These are phyloP conservation scores for Leucocoprinus birnbaumii DNA, from an alignment of 768 basidiomycete genomes.

Conservation along the genomic window DNA sequence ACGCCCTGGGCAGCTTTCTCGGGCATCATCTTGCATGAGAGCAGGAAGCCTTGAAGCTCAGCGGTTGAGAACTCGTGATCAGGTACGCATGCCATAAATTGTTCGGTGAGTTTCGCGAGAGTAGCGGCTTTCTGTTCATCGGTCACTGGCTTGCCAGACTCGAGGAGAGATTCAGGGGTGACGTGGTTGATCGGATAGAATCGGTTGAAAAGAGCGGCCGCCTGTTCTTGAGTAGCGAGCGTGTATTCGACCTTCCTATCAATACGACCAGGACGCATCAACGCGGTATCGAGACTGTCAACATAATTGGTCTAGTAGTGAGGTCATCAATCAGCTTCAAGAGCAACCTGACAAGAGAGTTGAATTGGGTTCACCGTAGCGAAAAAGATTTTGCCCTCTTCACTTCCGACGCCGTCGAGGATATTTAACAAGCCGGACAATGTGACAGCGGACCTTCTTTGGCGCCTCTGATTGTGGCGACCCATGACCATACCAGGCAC, in stretches of 20 bases:
- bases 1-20: conserved; percentile 28
- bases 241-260: conserved; percentile 52
- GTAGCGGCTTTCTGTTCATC: conserved; percentile 5
- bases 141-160: conserved; percentile 13
- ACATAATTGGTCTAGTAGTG: conserved; percentile 46
- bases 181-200: conserved; percentile 42
- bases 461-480: conserved; percentile 3
- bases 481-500: background rate
- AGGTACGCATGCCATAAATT: conserved; percentile 43
- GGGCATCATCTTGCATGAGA: conserved; percentile 40
- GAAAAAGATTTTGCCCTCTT: conserved; percentile 61
- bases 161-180: conserved; percentile 12
- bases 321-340: background rate
- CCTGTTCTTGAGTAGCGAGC: conserved; percentile 43
- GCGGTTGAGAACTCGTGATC: conserved; percentile 52
- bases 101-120: conserved; percentile 30
- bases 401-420: conserved; percentile 57
- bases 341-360: background rate
- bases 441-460: conserved; percentile 35
- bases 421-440: conserved; percentile 57
- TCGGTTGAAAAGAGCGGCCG: conserved; percentile 42
- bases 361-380: conserved; percentile 40
- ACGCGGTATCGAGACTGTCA: conserved; percentile 52
- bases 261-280: conserved; percentile 56
- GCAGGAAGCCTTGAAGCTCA: conserved; percentile 58